Conservation (phyloP, 768 basidiomycete species). For the Amanita jacksonii region DNA sequence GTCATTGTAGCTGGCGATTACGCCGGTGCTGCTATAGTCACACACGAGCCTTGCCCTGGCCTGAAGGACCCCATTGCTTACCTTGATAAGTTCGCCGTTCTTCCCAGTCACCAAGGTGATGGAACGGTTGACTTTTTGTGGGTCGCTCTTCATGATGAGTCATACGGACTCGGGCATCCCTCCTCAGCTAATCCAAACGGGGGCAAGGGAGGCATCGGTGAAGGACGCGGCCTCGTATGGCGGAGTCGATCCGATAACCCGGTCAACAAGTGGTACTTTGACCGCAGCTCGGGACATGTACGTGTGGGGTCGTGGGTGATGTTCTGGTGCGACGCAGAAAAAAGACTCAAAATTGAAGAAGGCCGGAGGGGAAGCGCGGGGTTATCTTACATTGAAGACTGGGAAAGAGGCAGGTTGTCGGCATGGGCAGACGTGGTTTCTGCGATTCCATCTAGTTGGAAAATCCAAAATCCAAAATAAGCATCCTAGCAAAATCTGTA, state of each 20-base stretch:
- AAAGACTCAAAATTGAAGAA: conserved; percentile 62
- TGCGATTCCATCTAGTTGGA: conserved; percentile 78
- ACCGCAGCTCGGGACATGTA: conserved; percentile 86
- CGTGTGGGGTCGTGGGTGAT: conserved; percentile 83
- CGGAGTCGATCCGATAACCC: conserved; percentile 88
- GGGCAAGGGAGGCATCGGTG: conserved; percentile 80
- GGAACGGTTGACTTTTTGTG: conserved; percentile 99
- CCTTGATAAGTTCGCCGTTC: conserved; percentile 97
- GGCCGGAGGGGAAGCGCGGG: conserved; percentile 53
- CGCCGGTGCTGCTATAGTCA: conserved; percentile 90
- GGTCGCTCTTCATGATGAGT: conserved; percentile 97
- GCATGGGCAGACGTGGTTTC: conserved; percentile 61
- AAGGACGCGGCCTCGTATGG: conserved; percentile 95
- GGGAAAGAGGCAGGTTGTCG: conserved; percentile 63
- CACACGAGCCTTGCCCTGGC: conserved; percentile 40
- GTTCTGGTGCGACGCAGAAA: conserved; percentile 99
- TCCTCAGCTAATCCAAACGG: conserved; percentile 95
- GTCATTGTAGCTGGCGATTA: conserved; percentile 94
- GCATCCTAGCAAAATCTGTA: no score
- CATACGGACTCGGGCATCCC: conserved; percentile 89
- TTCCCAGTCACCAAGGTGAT: conserved; percentile 92
- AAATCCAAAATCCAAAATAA: conserved; percentile 22
- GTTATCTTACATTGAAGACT: conserved; percentile 64
- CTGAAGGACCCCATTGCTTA: conserved; percentile 59
- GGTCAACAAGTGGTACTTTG: conserved; percentile 99